These are phyloP conservation scores for Cordyceps fumosorosea DNA, from an alignment of 2,329 filamentous ascomycete genomes.

Conservation along the genomic window DNA sequence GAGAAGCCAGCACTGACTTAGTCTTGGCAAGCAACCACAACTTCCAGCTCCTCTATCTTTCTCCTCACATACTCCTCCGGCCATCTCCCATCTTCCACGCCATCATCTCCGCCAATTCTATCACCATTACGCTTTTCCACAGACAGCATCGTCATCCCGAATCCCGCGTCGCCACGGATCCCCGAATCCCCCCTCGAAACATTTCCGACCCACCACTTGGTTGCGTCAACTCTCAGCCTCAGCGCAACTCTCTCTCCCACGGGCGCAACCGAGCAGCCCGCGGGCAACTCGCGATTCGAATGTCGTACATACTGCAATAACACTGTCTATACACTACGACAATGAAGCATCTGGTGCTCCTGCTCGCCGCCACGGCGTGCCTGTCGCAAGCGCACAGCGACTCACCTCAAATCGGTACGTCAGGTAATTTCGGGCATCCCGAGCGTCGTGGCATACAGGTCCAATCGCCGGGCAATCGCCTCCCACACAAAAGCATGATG, in stretches of 20 bases:
- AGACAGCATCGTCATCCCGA: background rate
- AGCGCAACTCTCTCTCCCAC: background rate
- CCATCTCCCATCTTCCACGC: background rate
- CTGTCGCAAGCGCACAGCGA: background rate
- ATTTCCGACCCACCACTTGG: background rate
- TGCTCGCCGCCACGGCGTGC: slow-evolving; percentile 1
- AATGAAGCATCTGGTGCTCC: slow-evolving; percentile 6
- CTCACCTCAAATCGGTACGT: slow-evolving; percentile 2
- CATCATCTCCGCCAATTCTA: background rate
- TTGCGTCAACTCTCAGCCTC: background rate
- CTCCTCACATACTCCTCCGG: background rate
- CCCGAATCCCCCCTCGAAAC: background rate
- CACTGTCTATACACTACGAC: background rate
- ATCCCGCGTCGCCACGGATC: background rate
- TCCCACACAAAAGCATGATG: background rate
- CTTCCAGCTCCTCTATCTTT: too few species aligned
- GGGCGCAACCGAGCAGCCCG: background rate
- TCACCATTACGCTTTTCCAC: background rate
- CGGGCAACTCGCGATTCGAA: background rate
- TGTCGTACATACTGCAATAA: background rate
- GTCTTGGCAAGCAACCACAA: too few species aligned
- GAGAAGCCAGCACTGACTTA: too few species aligned
- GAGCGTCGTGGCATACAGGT: background rate
- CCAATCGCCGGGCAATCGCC: background rate
- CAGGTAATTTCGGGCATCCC: background rate